Evolutionary conservation across 768 basidiomycete species (phyloP).

Genomic region (Cystobasidium tubakii): DNA sequence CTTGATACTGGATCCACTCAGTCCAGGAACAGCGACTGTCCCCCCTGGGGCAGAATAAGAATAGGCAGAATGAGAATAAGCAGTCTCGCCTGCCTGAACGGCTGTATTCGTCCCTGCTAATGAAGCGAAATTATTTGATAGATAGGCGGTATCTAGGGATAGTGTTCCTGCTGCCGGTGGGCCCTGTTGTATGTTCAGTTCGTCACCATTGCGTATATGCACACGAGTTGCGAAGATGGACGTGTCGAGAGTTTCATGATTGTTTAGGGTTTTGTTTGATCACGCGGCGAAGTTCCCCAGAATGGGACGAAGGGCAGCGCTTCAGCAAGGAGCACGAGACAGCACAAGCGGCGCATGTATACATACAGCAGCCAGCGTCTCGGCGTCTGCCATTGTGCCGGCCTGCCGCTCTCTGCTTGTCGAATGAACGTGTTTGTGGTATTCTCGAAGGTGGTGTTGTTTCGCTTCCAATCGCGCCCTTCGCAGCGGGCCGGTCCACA

Average conservation of each 20-base stretch:
- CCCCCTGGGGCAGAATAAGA: background rate
- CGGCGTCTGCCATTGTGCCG: background rate
- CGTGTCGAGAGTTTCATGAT: background rate
- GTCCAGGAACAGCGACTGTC: background rate
- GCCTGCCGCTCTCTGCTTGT: no score
- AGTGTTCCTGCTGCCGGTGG: conserved; percentile 11
- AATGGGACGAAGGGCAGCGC: no score
- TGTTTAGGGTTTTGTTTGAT: background rate
- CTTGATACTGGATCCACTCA: background rate
- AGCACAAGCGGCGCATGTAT: background rate
- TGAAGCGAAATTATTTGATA: background rate
- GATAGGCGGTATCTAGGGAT: background rate
- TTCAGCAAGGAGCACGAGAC: no score
- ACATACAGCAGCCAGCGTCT: background rate
- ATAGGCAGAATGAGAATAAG: conserved; percentile 4
- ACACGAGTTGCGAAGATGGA: background rate
- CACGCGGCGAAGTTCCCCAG: background rate
- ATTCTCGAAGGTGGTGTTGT: no score
- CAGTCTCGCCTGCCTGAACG: background rate
- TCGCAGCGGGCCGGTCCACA: no score
- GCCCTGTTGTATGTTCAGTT: background rate
- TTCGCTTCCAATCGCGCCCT: no score
- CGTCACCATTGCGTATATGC: no score
- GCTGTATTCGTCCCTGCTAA: conserved; percentile 22
- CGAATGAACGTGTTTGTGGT: no score